These are phyloP conservation scores for Aspergillus affinis DNA, from an alignment of 495 filamentous ascomycete genomes.

Conservation along the genomic window DNA sequence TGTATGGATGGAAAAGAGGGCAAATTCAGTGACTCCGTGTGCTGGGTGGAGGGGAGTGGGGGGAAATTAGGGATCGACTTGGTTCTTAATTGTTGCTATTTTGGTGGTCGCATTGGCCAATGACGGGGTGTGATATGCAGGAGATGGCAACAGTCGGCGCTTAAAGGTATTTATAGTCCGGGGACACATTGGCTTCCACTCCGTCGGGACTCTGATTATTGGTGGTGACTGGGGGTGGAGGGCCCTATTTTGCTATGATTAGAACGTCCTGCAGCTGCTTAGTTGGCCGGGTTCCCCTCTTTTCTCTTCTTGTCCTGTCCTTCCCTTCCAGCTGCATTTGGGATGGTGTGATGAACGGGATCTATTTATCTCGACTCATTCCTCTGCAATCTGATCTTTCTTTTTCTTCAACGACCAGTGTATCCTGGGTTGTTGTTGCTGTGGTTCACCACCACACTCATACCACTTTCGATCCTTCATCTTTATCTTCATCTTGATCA, in stretches of 20 bases:
- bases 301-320: too few species aligned
- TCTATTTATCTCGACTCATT: neutral
- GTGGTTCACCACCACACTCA: neutral
- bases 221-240: neutral
- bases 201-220: neutral
- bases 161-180: neutral
- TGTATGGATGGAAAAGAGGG: neutral
- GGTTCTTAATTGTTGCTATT: neutral
- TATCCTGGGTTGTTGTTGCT: neutral
- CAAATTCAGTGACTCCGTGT: neutral
- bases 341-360: neutral
- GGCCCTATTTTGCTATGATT: slow-evolving; percentile 17
- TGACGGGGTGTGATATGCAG: too few species aligned
- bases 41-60: neutral
- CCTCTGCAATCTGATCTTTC: neutral
- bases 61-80: too few species aligned
- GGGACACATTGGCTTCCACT: neutral
- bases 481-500: neutral
- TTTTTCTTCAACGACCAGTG: neutral
- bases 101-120: neutral
- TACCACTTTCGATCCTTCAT: neutral
- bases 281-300: slow-evolving; percentile 1
- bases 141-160: neutral
- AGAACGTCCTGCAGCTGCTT: slow-evolving; percentile 17
- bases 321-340: too few species aligned